phyloP scores from a whole-genome alignment of 208 protist genomes.

The Leishmania martiniquensis region DNA sequence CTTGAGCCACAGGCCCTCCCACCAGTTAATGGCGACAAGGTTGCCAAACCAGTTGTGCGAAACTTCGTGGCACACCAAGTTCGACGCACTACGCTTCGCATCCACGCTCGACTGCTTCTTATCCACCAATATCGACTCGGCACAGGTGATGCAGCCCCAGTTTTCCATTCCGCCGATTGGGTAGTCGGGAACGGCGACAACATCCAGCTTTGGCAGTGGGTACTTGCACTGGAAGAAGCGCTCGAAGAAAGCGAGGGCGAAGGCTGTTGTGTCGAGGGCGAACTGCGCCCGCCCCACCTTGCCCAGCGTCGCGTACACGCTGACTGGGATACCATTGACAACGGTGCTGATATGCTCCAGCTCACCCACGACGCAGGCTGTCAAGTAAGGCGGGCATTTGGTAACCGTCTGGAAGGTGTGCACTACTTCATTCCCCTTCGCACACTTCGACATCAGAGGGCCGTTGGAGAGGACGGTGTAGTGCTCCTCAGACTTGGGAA shows the following conservation, averaged over 20 bases:
- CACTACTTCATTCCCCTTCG: conserved; percentile 32
- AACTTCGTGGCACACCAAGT: conserved; percentile 96
- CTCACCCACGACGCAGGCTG: conserved; percentile 95
- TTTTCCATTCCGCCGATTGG: conserved; percentile 98
- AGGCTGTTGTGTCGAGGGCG: conserved; percentile 76
- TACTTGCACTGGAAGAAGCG: conserved; percentile 91
- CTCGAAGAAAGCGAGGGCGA: conserved; percentile 87
- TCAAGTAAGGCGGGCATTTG: conserved; percentile 96
- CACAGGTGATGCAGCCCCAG: conserved; percentile 95
- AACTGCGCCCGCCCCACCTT: conserved; percentile 73
- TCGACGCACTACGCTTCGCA: conserved; percentile 80
- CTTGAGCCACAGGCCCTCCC: conserved; percentile 98
- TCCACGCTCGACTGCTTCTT: conserved; percentile 50
- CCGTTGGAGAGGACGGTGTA: conserved; percentile 87
- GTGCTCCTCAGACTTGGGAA: conserved; percentile 62
- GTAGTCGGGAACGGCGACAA: conserved; percentile 97
- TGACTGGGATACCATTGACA: conserved; percentile 67
- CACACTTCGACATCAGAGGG: conserved; percentile 52
- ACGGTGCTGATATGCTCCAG: conserved; percentile 81
- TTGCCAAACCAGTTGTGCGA: conserved; percentile 99
- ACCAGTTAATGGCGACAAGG: conserved; percentile 99
- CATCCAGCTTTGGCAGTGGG: conserved; percentile 97
- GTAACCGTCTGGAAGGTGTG: conserved; percentile 89
- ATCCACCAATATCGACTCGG: conserved; percentile 91
- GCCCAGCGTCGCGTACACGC: conserved; percentile 75